phyloP scores from a whole-genome alignment of 129 eudicot genomes.

The Flaveria robusta region DNA sequence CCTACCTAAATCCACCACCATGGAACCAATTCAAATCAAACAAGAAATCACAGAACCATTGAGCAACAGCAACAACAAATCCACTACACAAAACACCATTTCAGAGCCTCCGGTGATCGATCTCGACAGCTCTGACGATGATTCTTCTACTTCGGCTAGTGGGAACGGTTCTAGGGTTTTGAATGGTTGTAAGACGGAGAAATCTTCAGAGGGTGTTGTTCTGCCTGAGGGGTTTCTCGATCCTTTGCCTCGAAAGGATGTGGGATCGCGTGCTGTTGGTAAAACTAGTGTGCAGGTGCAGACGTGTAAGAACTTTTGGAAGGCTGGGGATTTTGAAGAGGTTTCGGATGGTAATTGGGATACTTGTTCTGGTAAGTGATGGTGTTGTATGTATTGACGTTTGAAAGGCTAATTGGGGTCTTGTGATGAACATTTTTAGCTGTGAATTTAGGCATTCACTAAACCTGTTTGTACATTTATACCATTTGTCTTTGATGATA shows the following conservation, averaged over 20 bases:
- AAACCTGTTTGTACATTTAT: too few species aligned
- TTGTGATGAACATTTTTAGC: too few species aligned
- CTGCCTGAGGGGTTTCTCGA: slow-evolving; percentile 71
- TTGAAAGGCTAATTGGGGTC: background rate
- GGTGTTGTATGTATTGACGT: background rate
- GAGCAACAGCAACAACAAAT: background rate
- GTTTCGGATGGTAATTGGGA: slow-evolving; percentile 49
- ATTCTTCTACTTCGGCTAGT: background rate
- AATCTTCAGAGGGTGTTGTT: slow-evolving; percentile 20
- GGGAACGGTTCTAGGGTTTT: background rate
- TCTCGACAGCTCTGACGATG: slow-evolving; percentile 10
- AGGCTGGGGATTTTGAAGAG: slow-evolving; percentile 73
- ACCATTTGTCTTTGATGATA: too few species aligned
- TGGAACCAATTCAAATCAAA: slow-evolving; percentile 24
- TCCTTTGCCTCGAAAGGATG: slow-evolving; percentile 51
- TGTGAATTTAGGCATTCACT: too few species aligned
- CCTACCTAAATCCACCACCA: background rate
- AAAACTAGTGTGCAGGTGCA: background rate
- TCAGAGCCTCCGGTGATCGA: background rate
- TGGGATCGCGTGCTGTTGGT: background rate
- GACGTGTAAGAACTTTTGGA: slow-evolving; percentile 70
- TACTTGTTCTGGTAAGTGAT: slow-evolving; percentile 41
- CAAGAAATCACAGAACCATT: slow-evolving; percentile 26
- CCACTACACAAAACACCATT: background rate
- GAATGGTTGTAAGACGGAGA: slow-evolving; percentile 14